Evolutionary conservation across 129 eudicot genomes (phyloP), one percentile per base, ranked within the genome.

Genomic region (Apium graveolens): DNA sequence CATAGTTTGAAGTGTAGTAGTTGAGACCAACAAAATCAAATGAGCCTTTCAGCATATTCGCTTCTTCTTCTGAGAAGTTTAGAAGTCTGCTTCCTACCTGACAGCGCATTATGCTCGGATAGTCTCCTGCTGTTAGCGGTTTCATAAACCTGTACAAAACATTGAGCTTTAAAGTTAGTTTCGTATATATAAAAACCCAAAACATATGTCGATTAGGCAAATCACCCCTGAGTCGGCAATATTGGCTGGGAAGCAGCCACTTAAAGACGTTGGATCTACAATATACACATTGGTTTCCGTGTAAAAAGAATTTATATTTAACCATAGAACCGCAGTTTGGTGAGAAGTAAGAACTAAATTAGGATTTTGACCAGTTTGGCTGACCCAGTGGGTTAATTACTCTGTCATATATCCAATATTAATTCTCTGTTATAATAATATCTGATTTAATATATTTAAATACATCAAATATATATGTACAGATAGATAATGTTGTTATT

Each of bases 11-110:
- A 0, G 94, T 83, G 83, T 87, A 91, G 78, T 91, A 91, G 72
- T 91, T 89, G 38, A 91, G 70, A 42, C 97, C 97, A 5, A 89
- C 71, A 80, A 89, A 91, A 80, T 91, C 93, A 6, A 80, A 79
- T 24, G 97, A 91, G 32, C 86, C 87, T 77, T 84, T 89, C 42
- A 91, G 70, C 45, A 78, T 75, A 76, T 80, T 81, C 3, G 90
- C 84, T 71, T 91, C 87, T 81, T 87, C 86, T 45, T 82, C 78
- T 24, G 92, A 84, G 85, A 91, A 89, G 55, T 48, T 83, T 21
- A 86, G 93, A 75, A 91, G 70, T 70, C 93, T 79, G 78, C 68
- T 34, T 11, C 81, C 86, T 5, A 86, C 89, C 42, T 69, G 79
- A 18, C n/a, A 31, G 37, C 80, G 76, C 93, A 91, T 91, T 17